Evolutionary conservation across 768 basidiomycete genomes (phyloP).

Genomic region (Suillus subaureus): DNA sequence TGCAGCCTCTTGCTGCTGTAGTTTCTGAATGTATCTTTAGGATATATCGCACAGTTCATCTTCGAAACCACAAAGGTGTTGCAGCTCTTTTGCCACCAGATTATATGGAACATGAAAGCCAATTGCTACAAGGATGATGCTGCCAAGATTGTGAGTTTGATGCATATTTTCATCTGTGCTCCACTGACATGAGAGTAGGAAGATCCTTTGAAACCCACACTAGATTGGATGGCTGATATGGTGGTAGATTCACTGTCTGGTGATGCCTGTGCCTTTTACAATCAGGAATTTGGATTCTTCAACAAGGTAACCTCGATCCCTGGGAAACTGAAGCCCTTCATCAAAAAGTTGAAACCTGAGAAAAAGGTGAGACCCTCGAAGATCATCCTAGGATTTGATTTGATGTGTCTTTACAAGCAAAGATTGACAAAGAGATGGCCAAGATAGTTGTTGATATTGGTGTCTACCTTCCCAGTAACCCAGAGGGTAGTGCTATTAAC

Average conservation of each 20-base stretch:
- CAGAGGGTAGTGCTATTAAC: conserved; percentile 95
- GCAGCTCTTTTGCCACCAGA: conserved; percentile 97
- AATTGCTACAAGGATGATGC: conserved; percentile 94
- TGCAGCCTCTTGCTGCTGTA: background rate
- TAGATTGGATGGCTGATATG: conserved; percentile 82
- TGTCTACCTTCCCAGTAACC: conserved; percentile 96
- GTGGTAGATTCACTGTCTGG: conserved; percentile 89
- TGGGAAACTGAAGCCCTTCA: conserved; percentile 93
- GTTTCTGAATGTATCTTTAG: conserved; percentile 39
- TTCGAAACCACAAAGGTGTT: conserved; percentile 98
- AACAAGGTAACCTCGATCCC: conserved; percentile 97
- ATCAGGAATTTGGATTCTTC: conserved; percentile 95
- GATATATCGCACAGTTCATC: conserved; percentile 93
- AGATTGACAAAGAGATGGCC: conserved; percentile 99
- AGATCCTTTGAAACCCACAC: conserved; percentile 93
- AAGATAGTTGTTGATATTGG: conserved; percentile 93
- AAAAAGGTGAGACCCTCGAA: conserved; percentile 69
- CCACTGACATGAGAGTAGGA: conserved; percentile 50
- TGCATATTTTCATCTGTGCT: background rate
- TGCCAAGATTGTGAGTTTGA: conserved; percentile 69
- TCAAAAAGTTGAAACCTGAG: conserved; percentile 93
- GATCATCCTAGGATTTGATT: background rate
- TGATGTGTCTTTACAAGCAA: conserved; percentile 58
- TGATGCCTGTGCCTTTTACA: conserved; percentile 85
- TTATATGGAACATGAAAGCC: conserved; percentile 99